Percentiles rank a stretch among this genome's conserved stretches.
These are phyloP conservation scores for Chenopodium quinoa DNA, from an alignment of 148 eudicot genomes.

Conservation along the genomic window DNA sequence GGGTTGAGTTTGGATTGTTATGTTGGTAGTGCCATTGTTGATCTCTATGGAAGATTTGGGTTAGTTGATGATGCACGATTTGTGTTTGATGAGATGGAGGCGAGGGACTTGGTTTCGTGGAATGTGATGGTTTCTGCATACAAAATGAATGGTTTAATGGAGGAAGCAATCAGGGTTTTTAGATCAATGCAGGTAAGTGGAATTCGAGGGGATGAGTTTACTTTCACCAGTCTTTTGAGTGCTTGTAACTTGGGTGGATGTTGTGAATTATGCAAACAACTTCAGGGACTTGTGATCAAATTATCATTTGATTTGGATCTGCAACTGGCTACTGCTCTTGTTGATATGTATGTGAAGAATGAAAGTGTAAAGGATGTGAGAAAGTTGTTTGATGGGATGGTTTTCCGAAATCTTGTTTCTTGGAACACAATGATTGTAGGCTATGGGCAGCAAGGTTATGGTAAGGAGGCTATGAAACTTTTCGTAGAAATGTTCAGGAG, in stretches of 20 bases:
- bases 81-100: constrained; percentile 42
- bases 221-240: constrained; percentile 48
- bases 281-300: constrained; percentile 47
- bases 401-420: constrained; percentile 44
- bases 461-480: constrained; percentile 49
- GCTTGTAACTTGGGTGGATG: constrained; percentile 37
- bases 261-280: constrained; percentile 43
- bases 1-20: constrained; percentile 41
- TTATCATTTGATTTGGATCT: constrained; percentile 45
- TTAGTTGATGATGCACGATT: constrained; percentile 40
- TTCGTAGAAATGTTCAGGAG: constrained; percentile 39
- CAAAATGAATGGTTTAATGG: constrained; percentile 32
- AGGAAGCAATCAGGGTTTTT: constrained; percentile 41
- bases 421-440: constrained; percentile 82
- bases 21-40: constrained; percentile 44
- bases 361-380: constrained; percentile 42
- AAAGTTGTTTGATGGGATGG: constrained; percentile 50
- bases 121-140: constrained; percentile 58
- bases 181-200: constrained; percentile 41
- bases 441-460: constrained; percentile 45
- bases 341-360: constrained; percentile 58
- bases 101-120: constrained; percentile 58
- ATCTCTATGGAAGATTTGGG: constrained; percentile 49
- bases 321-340: constrained; percentile 48
- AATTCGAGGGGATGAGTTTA: constrained; percentile 51